Percentiles rank a stretch among this genome's conserved stretches.
These are phyloP conservation scores for Podospora fimiseda DNA, from an alignment of 495 filamentous ascomycete genomes.

Conservation along the genomic window DNA sequence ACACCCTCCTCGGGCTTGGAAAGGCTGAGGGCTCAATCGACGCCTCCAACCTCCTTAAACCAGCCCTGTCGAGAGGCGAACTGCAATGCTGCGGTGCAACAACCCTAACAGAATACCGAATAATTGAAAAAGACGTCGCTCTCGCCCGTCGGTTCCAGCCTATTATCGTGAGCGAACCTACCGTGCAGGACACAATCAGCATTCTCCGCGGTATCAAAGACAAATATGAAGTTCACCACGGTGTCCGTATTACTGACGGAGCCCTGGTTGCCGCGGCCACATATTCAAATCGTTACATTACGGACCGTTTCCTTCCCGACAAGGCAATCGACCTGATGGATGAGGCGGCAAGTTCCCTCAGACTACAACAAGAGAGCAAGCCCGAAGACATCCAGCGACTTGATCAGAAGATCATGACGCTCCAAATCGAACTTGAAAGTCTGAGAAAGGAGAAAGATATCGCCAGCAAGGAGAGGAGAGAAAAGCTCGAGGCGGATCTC, in stretches of 20 bases:
- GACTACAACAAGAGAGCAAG: constrained; percentile 93
- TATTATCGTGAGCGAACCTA: constrained; percentile 81
- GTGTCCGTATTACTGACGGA: constrained; percentile 86
- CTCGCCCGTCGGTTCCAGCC: constrained; percentile 90
- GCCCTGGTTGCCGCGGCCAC: constrained; percentile 88
- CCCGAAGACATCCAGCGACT: constrained; percentile 86
- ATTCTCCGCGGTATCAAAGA: constrained; percentile 96
- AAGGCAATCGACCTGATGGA: constrained; percentile 97
- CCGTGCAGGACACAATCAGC: constrained; percentile 86
- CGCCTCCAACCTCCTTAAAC: constrained; percentile 91
- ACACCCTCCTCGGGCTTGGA: constrained; percentile 83
- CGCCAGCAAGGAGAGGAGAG: constrained; percentile 77
- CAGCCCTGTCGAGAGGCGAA: constrained; percentile 84
- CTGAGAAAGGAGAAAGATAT: constrained; percentile 91
- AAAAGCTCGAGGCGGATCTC: constrained; percentile 70
- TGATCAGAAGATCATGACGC: constrained; percentile 91
- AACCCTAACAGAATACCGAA: constrained; percentile 82
- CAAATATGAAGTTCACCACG: constrained; percentile 93
- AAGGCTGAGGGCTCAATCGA: constrained; percentile 96
- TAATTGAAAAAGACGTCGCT: constrained; percentile 94
- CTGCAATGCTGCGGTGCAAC: constrained; percentile 94
- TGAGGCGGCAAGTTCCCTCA: constrained; percentile 83
- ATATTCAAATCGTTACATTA: constrained; percentile 92
- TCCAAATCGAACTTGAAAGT: constrained; percentile 95
- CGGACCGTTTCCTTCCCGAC: constrained; percentile 89